phyloP scores from a whole-genome alignment of 2,329 filamentous ascomycete genomes.

The Penicillium thymicola region DNA sequence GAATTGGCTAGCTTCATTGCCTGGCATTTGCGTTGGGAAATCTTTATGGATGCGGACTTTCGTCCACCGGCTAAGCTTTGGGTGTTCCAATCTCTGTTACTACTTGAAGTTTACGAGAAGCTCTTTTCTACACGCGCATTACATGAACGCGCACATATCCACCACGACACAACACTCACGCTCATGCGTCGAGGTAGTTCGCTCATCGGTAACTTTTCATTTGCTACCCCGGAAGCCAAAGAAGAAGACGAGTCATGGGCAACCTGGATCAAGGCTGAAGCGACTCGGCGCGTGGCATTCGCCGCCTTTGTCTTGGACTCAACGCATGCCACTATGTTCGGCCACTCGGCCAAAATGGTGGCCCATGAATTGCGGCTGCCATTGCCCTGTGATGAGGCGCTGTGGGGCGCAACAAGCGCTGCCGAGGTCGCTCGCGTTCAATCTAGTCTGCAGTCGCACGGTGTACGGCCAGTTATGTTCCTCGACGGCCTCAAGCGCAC shows the following conservation, averaged over 20 bases:
- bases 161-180: conserved; percentile 92
- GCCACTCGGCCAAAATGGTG: conserved; percentile 94
- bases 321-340: conserved; percentile 96
- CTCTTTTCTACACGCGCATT: conserved; percentile 91
- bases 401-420: conserved; percentile 88
- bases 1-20: conserved; percentile 85
- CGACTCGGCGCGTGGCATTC: conserved; percentile 84
- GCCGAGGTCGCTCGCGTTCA: conserved; percentile 83
- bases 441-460: conserved; percentile 72
- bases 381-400: conserved; percentile 83
- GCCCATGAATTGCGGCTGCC: conserved; percentile 91
- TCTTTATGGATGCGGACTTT: conserved; percentile 89
- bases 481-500: conserved; percentile 88
- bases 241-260: conserved; percentile 86
- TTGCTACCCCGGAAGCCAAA: conserved; percentile 77
- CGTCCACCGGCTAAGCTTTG: conserved; percentile 89
- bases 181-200: conserved; percentile 92
- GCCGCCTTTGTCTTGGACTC: conserved; percentile 94
- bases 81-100: conserved; percentile 87
- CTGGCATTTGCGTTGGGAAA: conserved; percentile 91
- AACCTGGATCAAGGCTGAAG: conserved; percentile 91
- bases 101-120: conserved; percentile 94
- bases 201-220: conserved; percentile 76
- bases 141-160: conserved; percentile 92
- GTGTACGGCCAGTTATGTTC: conserved; percentile 80